Conservation (phyloP, 192 early-diverging fungal genomes). For the Funneliformis mosseae region DNA sequence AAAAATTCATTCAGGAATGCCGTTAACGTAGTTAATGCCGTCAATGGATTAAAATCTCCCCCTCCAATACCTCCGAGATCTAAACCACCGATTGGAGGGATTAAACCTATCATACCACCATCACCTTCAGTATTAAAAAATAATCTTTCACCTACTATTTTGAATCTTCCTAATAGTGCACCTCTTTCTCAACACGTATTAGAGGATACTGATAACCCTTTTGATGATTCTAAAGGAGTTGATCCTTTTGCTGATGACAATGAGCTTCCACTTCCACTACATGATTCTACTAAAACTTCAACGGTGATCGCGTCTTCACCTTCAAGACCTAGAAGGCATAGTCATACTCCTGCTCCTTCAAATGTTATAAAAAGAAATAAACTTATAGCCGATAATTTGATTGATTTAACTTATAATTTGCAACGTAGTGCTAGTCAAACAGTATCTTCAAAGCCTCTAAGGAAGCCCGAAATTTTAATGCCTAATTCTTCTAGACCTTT, state of each 20-base stretch:
- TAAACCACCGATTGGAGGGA: neutral
- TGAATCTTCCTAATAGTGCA: neutral
- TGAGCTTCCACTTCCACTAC: neutral
- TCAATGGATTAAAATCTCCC: neutral
- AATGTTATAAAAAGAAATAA: neutral
- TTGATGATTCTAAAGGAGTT: conserved; percentile 24
- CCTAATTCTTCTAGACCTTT: neutral
- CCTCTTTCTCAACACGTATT: neutral
- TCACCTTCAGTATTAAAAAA: neutral
- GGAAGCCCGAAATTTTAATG: neutral
- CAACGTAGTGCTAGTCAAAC: neutral
- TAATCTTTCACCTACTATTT: neutral
- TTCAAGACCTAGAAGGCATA: neutral
- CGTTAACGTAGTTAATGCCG: neutral
- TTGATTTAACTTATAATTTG: neutral
- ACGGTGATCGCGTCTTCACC: neutral
- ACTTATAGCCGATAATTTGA: neutral
- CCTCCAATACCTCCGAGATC: neutral
- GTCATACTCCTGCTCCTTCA: neutral
- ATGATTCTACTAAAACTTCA: neutral
- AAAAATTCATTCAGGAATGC: neutral
- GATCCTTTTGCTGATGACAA: conserved; percentile 30
- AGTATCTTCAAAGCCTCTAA: neutral
- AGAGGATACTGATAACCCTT: conserved; percentile 4
- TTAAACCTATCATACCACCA: neutral